phyloP scores from a whole-genome alignment of 148 eudicot species.

The Heliosperma pusillum region DNA sequence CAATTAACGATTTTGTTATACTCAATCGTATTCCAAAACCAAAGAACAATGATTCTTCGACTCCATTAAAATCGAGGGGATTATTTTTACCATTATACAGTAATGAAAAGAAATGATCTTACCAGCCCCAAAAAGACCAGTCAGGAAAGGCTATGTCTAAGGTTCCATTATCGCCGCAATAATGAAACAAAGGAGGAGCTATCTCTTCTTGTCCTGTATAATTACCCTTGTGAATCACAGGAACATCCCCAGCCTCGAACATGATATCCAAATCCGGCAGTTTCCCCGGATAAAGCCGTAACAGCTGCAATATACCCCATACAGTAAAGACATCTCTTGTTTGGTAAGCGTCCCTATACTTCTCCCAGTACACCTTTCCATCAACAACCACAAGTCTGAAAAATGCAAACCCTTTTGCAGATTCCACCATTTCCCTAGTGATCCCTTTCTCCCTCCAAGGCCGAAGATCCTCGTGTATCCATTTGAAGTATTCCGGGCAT shows the following conservation, averaged over 20 bases:
- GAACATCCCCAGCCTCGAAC: constrained; percentile 59
- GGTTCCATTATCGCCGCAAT: constrained; percentile 48
- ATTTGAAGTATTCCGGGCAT: constrained; percentile 48
- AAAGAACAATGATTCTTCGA: background rate
- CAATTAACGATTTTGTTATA: background rate
- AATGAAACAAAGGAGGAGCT: constrained; percentile 55
- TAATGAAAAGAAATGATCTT: constrained; percentile 15
- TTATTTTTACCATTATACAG: background rate
- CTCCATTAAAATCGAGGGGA: background rate
- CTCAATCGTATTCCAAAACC: background rate
- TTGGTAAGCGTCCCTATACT: constrained; percentile 38
- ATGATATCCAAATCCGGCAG: constrained; percentile 67
- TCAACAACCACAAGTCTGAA: constrained; percentile 38
- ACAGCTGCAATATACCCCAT: constrained; percentile 62
- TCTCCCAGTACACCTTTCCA: constrained; percentile 42
- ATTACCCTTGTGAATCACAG: constrained; percentile 34
- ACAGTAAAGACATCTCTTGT: constrained; percentile 54
- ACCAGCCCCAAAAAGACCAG: constrained; percentile 91
- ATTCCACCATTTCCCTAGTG: constrained; percentile 42
- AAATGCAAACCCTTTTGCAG: constrained; percentile 23
- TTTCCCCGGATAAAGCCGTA: constrained; percentile 56
- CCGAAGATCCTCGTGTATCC: constrained; percentile 51
- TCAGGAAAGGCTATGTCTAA: constrained; percentile 66
- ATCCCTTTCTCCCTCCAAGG: constrained; percentile 44
- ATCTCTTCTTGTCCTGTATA: constrained; percentile 27